Percentiles rank a stretch among this genome's conserved stretches.
Conservation (phyloP, 768 basidiomycete species). For the Mycena galopus region DNA sequence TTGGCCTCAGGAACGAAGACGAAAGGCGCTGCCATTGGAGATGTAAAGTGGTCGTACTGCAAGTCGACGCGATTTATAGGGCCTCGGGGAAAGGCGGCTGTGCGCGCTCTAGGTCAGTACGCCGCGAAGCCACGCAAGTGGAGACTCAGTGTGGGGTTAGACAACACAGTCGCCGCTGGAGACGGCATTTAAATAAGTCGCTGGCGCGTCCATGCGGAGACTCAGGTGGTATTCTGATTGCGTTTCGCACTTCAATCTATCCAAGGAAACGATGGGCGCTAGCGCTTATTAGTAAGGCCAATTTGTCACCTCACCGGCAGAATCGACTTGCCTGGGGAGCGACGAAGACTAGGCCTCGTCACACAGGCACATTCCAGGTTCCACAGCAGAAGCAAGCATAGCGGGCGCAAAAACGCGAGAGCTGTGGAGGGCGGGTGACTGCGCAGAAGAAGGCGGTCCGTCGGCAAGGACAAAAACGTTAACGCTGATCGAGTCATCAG, state of each 20-base stretch:
- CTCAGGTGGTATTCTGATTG: constrained; percentile 5
- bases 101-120: background rate
- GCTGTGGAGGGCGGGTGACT: too few relatives aligned
- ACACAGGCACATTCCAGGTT: too few relatives aligned
- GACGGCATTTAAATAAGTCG: background rate
- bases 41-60: background rate
- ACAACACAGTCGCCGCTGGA: background rate
- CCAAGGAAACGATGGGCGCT: background rate
- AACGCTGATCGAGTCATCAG: too few relatives aligned
- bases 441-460: too few relatives aligned
- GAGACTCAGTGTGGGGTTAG: background rate
- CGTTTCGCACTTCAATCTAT: constrained; percentile 14
- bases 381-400: too few relatives aligned
- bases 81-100: background rate
- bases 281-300: constrained; percentile 4
- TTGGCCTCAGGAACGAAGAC: constrained; percentile 27
- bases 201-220: background rate
- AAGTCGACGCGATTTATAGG: background rate
- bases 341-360: too few relatives aligned
- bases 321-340: too few relatives aligned
- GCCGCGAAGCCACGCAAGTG: constrained; percentile 20
- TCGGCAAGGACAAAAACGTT: too few relatives aligned
- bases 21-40: constrained; percentile 30
- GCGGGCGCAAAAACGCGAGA: too few relatives aligned
- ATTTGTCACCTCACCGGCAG: too few relatives aligned